Base-by-base conservation (phyloP, 2,329 filamentous ascomycete genomes). In the Claviceps quebecensis region DNA sequence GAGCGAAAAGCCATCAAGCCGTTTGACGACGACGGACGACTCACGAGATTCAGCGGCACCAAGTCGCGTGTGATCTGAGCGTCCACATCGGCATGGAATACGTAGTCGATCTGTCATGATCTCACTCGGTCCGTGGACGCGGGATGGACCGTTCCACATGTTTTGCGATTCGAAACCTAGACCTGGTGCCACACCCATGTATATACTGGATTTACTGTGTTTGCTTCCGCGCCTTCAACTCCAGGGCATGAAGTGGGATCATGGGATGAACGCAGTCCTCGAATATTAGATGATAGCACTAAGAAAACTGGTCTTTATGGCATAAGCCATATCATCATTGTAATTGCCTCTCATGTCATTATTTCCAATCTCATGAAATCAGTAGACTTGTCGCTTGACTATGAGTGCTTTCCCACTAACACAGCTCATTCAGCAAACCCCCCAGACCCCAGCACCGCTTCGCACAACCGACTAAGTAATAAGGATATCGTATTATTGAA, bases 1-100 rank as follows among this genome's bases (percentile, higher is more conserved):
- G 91, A 97, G 65, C 87, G 93, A 59, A 96, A 90, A 73, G 84
- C 87, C 39, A 84, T 86, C 43, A 97, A 96, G 71, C 93, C 93
- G 23, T 83, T 97, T 58, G 89, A 90, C 63, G 90, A 97, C 65
- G 9, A 34, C 29, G 63, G 90, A 97, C 65, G 9, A 34, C 29
- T 34, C 29, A 34, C 29, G 81, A 86, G 62, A 83, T 97, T 57
- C 80, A 84, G 56, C 83, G 89, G 29, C 55, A 86, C 87, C 50
- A 34, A 34, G 29, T 34, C 29, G 29, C 29, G 29, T 4, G 9
- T 34, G 29, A 34, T 34, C 1, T 34, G 29, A 34, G 29, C 45
- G 4, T 47, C 19, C 22, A 8, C 6, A 14, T 13, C 36, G 29
- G 16, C 17, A 16, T 17, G 1, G 29, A 22, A 6, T 17, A 13